Percentiles rank a stretch among this genome's conserved stretches.
phyloP scores from a whole-genome alignment of 164 flowering plant species.

The Litsea cubeba region DNA sequence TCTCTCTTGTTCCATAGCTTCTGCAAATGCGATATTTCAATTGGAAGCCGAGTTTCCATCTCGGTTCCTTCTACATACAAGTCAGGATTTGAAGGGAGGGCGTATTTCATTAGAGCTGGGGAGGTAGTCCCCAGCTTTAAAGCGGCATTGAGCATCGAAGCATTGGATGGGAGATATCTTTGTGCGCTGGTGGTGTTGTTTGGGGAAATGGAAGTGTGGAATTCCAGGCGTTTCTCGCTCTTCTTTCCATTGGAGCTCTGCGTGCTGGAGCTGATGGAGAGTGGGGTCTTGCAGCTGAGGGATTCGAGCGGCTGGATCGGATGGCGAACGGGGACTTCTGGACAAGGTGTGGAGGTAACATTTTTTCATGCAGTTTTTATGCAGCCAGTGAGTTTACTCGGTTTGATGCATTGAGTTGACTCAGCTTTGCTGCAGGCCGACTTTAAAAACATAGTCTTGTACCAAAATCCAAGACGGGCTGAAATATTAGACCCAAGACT shows the following conservation, averaged over 20 bases:
- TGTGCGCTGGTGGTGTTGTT: slow-evolving; percentile 67
- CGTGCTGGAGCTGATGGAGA: slow-evolving; percentile 45
- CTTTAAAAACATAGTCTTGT: no score
- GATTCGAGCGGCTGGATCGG: slow-evolving; percentile 46
- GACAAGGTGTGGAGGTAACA: slow-evolving; percentile 88
- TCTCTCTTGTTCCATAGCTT: background rate
- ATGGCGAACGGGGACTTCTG: slow-evolving; percentile 70
- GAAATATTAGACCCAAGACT: no score
- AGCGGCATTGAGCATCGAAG: slow-evolving; percentile 63
- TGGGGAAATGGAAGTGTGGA: slow-evolving; percentile 77
- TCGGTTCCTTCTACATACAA: slow-evolving; percentile 41
- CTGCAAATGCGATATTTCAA: slow-evolving; percentile 12
- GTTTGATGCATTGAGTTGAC: background rate
- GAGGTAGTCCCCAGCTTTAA: slow-evolving; percentile 38
- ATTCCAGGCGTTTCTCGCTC: slow-evolving; percentile 38
- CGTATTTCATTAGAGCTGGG: slow-evolving; percentile 48
- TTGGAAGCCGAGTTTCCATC: slow-evolving; percentile 38
- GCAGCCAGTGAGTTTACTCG: background rate
- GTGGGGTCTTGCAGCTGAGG: slow-evolving; percentile 55
- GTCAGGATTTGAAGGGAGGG: slow-evolving; percentile 54
- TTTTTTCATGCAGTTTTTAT: no score
- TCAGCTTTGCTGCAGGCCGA: background rate
- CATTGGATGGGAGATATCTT: slow-evolving; percentile 31
- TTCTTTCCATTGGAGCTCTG: slow-evolving; percentile 50
- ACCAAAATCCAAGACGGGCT: no score